Evolutionary conservation across 2,329 filamentous ascomycete species (phyloP), one percentile per base, ranked within the genome.

Genomic region (Epichloe uncinata): DNA sequence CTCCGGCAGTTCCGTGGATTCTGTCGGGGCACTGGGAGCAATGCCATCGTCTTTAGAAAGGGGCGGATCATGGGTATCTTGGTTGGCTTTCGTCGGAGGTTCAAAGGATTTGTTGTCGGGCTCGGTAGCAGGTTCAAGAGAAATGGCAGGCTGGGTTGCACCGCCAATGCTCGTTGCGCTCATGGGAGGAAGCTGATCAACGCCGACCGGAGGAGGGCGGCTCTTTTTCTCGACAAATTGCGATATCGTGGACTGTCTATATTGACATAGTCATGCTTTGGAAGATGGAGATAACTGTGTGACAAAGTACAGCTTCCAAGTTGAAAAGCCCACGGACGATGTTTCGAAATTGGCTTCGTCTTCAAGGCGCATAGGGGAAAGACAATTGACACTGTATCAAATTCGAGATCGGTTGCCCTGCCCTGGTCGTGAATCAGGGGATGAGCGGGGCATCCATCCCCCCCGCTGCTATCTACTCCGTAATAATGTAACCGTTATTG

Each of bases 91-190:
- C 16, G 18, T 16, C 30, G 20, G n/a, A 20, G 49, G 20, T 18
- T 44, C 41, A 16, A n/a, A 5, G 9, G 3, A 16, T n/a, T 9
- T 34, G 12, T 15, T 26, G 11, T 12, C 33, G 16, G 26, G 33
- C 20, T 35, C 16, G 34, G 47, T 11, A 5, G 13, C 36, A 20
- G 46, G 22, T 20, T 52, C 47, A 13, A 11, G 33, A 40, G 50
- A 22, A 38, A 18, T 37, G 47, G 47, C 47, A 26, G 36, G 33
- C 50, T 45, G 46, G 12, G 4, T 33, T 43, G 47, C 42, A 26
- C 38, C 37, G 43, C 43, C 46, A 18, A 40, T 43, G n/a, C 26
- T 52, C 26, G 42, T 42, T 46, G 50, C 44, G 47, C 46, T 40
- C 50, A 49, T 49, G 22, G 30, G 22, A 33, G 30, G 34, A 48